Conservation (phyloP, 305 asterid species). For the Fraxinus baroniana region DNA sequence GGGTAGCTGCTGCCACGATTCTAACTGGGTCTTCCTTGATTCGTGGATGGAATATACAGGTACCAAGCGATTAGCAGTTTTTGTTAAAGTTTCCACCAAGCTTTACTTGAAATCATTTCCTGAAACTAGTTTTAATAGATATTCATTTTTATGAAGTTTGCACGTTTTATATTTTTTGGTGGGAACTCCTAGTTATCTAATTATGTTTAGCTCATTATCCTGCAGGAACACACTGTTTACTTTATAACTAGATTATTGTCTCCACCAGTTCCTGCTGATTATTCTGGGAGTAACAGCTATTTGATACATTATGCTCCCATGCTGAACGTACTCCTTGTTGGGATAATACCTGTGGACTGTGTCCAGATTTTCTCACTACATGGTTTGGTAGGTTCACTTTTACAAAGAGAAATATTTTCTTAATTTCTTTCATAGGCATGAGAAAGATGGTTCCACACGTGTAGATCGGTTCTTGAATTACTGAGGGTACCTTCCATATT, state of each 20-base stretch:
- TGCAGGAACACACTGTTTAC: constrained; percentile 86
- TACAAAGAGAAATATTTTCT: background rate
- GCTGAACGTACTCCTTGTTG: constrained; percentile 88
- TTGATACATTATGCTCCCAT: constrained; percentile 83
- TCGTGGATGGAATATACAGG: constrained; percentile 93
- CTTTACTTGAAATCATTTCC: background rate
- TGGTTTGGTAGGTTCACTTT: constrained; percentile 67
- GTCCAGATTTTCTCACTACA: constrained; percentile 95
- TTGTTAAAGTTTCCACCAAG: background rate
- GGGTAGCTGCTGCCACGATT: constrained; percentile 84
- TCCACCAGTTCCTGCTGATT: constrained; percentile 69
- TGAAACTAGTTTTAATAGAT: background rate
- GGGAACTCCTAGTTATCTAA: constrained; percentile 5
- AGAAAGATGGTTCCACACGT: background rate
- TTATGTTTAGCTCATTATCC: constrained; percentile 22
- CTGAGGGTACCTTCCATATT: background rate
- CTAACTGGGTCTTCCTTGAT: constrained; percentile 86
- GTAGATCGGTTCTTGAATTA: background rate
- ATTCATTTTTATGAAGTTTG: background rate
- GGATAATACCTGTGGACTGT: constrained; percentile 88
- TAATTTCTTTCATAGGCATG: background rate
- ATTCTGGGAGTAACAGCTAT: constrained; percentile 66
- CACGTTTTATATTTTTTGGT: background rate
- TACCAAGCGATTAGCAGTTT: constrained; percentile 22
- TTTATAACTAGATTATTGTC: constrained; percentile 84